Base-by-base conservation (phyloP, 2,329 filamentous ascomycete genomes). In the Rhinocladiella similis region DNA sequence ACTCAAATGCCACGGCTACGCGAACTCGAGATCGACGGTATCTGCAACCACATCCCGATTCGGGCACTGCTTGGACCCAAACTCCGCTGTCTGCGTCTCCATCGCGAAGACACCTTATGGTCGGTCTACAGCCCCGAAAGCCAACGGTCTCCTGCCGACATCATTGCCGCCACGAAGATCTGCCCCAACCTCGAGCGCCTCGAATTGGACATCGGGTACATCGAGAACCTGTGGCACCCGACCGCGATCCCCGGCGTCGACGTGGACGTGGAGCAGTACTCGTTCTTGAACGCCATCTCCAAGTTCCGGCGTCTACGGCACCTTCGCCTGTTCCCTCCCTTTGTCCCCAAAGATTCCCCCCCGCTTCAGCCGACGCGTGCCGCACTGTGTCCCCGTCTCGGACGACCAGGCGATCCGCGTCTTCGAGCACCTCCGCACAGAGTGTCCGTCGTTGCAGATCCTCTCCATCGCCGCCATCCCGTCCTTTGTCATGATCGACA, bases 261-360 rank as follows among this genome's bases (percentile, higher is more conserved):
- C 27, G 63, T 66, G 16, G 58, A 65, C 35, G 56, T 63, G n/a
- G 61, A 62, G 39, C 58, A 63, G 10, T 66, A 66, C 39, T 39
- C 53, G 3, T 62, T 63, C 19, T 46, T 66, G 41, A 60, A 56
- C 6, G 56, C 63, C 9, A 50, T 66, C 18, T 55, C 60, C 29
- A 58, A 57, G 33, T 65, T 66, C 36, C 51, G 50, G n/a, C 57
- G 55, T 1, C 53, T 66, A n/a, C 47, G 52, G 10, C 56, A 53
- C 16, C 57, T 66, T 19, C 62, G 62, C n/a, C 58, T 65, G 5
- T 64, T 63, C 43, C 64, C 64, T 12, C 62, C 63, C 2, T 65
- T 64, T 50, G 48, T 59, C n/a, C 45, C 55, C 35, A 52, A 43
- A 19, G 50, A 55, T 9, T 48, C 50, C 19, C 53, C n/a, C 45